These are phyloP conservation scores for Chaetomium tenue DNA, from an alignment of 495 filamentous ascomycete genomes.

Conservation along the genomic window DNA sequence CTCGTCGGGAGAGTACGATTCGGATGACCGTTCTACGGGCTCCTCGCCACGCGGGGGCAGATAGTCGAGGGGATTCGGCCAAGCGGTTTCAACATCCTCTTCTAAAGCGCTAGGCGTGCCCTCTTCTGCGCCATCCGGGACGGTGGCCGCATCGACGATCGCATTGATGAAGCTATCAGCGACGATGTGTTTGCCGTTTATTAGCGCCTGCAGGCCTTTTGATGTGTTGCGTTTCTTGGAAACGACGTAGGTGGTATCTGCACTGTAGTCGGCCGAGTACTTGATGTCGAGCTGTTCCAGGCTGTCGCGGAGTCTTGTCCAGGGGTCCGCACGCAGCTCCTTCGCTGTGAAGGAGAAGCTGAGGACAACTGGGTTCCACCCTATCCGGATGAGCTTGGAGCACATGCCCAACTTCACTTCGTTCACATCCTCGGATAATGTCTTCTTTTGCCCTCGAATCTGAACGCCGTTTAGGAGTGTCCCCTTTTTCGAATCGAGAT, in stretches of 20 bases:
- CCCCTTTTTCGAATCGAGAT: constrained; percentile 74
- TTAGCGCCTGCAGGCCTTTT: constrained; percentile 81
- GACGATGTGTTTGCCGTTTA: constrained; percentile 80
- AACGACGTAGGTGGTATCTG: constrained; percentile 81
- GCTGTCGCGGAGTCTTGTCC: constrained; percentile 58
- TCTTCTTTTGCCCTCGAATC: constrained; percentile 55
- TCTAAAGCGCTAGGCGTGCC: constrained; percentile 67
- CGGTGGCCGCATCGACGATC: constrained; percentile 66
- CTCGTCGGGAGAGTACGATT: constrained; percentile 67
- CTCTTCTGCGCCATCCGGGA: constrained; percentile 52
- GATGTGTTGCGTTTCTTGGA: constrained; percentile 86
- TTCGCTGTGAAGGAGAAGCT: constrained; percentile 80
- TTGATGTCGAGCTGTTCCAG: constrained; percentile 88
- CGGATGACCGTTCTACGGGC: constrained; percentile 57
- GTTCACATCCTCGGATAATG: constrained; percentile 58
- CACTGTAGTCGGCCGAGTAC: constrained; percentile 66
- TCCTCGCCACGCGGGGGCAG: constrained; percentile 76
- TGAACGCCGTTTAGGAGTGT: constrained; percentile 71
- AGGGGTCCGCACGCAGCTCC: constrained; percentile 67
- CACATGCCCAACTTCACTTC: constrained; percentile 66
- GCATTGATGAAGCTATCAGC: constrained; percentile 66
- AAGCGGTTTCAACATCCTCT: constrained; percentile 73
- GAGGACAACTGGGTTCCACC: constrained; percentile 77
- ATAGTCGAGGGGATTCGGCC: constrained; percentile 71
- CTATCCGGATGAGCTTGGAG: constrained; percentile 58